Percentiles rank a stretch among this genome's conserved stretches.
phyloP scores from a whole-genome alignment of 108 stramenopile genomes.

The Parietichytrium sp. region DNA sequence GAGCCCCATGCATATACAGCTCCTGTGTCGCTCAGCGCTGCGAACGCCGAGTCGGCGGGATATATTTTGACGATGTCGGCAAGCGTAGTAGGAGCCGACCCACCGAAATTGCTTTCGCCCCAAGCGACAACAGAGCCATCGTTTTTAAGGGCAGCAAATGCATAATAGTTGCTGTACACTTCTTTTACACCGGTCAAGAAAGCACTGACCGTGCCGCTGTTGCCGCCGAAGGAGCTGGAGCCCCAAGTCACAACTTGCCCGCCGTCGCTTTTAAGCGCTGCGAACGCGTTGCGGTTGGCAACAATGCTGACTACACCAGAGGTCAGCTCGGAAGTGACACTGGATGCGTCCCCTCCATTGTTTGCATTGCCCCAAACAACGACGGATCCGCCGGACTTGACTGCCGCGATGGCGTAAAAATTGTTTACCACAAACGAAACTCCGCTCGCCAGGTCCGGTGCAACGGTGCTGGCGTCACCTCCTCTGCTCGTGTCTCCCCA shows the following conservation, averaged over 20 bases:
- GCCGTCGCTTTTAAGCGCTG: conserved; percentile 1
- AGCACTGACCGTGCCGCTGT: neutral
- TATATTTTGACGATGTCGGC: neutral
- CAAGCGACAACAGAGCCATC: neutral
- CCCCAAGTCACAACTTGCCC: conserved; percentile 26
- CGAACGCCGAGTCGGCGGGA: neutral
- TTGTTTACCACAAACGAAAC: neutral
- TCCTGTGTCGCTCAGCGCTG: neutral
- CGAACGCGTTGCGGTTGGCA: conserved; percentile 11
- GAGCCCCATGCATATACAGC: neutral
- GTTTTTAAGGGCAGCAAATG: neutral
- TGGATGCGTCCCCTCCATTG: neutral
- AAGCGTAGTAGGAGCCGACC: neutral
- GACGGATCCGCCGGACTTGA: conserved; percentile 35
- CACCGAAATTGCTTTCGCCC: too few relatives aligned
- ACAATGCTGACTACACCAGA: neutral
- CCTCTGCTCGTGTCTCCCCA: too few relatives aligned
- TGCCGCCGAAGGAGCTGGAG: neutral
- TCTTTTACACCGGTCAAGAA: neutral
- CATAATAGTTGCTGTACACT: neutral
- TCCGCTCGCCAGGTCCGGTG: neutral
- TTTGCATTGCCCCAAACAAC: neutral
- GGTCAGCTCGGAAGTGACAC: neutral
- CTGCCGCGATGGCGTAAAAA: neutral
- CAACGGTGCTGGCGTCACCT: conserved; percentile 7